A percentile compares a stretch with the other conserved stretches of the same genome.
phyloP scores from a whole-genome alignment of 192 early-diverging fungal species.

The Backusella australiensis region DNA sequence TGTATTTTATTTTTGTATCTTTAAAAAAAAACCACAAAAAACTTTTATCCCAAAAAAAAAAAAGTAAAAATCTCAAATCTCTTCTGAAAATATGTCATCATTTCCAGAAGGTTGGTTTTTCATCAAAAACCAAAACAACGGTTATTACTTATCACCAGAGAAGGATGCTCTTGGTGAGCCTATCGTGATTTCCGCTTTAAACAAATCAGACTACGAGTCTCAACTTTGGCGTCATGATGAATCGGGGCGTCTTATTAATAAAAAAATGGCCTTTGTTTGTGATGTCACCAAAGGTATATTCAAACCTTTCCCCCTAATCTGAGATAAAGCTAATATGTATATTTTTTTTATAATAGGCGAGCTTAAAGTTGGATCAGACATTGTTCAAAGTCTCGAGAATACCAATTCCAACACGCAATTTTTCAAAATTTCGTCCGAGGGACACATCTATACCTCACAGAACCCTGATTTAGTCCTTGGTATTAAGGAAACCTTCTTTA shows the following conservation, averaged over 20 bases:
- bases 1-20: background rate
- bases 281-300: constrained; percentile 23
- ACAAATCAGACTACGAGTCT: constrained; percentile 13
- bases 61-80: background rate
- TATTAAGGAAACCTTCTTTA: constrained; percentile 36
- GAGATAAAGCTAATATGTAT: background rate
- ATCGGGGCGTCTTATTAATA: constrained; percentile 24
- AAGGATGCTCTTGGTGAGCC: constrained; percentile 8
- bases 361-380: constrained; percentile 21
- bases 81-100: constrained; percentile 13
- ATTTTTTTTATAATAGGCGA: constrained; percentile 9
- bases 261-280: constrained; percentile 21
- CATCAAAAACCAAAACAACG: constrained; percentile 16
- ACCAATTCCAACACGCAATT: background rate
- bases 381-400: constrained; percentile 11
- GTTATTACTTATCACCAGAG: background rate
- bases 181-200: background rate
- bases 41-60: background rate
- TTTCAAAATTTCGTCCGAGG: constrained; percentile 5
- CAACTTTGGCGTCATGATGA: constrained; percentile 26
- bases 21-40: background rate
- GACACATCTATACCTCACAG: constrained; percentile 20
- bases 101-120: constrained; percentile 31
- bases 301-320: background rate
- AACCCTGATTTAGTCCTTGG: constrained; percentile 19